Evolutionary conservation across 257 asterid species (phyloP).

Genomic region (Fraxinus cuspidata): DNA sequence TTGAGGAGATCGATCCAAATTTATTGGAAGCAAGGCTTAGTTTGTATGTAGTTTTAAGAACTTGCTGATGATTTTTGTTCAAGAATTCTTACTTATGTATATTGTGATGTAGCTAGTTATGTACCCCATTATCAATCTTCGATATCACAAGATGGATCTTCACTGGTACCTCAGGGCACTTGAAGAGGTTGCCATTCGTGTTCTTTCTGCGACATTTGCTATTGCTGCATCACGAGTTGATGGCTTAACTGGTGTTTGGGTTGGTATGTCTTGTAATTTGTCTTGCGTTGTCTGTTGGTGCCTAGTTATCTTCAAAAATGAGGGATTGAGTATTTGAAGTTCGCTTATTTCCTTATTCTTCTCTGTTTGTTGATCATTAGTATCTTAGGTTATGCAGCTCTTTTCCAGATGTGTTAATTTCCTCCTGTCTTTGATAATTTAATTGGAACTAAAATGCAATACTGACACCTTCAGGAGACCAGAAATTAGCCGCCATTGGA

Average conservation of each 20-base stretch:
- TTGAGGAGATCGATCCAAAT: background rate
- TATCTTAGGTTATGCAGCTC: background rate
- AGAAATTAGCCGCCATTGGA: slow-evolving; percentile 85
- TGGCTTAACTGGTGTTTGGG: slow-evolving; percentile 97
- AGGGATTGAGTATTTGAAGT: background rate
- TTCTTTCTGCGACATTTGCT: slow-evolving; percentile 63
- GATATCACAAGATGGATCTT: slow-evolving; percentile 75
- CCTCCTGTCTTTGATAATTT: background rate
- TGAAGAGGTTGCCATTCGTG: slow-evolving; percentile 90
- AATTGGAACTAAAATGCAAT: background rate
- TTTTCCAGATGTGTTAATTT: background rate
- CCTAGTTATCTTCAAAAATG: background rate
- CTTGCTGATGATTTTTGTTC: background rate
- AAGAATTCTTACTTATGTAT: background rate
- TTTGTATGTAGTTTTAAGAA: background rate
- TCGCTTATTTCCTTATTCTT: background rate
- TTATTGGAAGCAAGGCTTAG: background rate
- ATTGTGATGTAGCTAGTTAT: slow-evolving; percentile 69
- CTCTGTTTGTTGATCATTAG: background rate
- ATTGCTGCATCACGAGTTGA: slow-evolving; percentile 70
- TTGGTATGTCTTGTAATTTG: slow-evolving; percentile 54
- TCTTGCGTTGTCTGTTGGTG: background rate
- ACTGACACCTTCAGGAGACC: slow-evolving; percentile 49
- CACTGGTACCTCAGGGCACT: slow-evolving; percentile 95
- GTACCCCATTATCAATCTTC: slow-evolving; percentile 94